Conservation (phyloP, 2,329 filamentous ascomycete species). For the Fusarium sp. region DNA sequence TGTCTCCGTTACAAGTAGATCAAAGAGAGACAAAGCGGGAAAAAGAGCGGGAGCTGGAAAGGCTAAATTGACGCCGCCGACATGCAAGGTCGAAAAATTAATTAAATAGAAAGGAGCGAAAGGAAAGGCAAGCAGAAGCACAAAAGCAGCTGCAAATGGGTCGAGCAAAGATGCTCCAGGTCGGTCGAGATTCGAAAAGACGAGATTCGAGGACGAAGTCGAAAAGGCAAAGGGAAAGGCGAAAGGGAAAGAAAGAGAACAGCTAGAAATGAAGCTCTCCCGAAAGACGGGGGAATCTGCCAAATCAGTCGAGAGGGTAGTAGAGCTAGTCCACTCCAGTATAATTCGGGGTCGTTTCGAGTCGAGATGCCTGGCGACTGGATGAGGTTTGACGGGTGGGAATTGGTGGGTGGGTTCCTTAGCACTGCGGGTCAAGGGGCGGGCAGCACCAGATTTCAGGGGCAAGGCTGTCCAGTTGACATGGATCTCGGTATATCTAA, state of each 20-base stretch:
- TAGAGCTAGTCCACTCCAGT: conserved; percentile 25
- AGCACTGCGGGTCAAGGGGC: conserved; percentile 34
- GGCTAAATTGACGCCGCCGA: neutral
- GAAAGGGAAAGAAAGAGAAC: conserved; percentile 17
- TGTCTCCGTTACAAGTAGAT: conserved; percentile 40
- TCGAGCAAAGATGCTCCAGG: conserved; percentile 9
- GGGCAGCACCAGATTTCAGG: conserved; percentile 39
- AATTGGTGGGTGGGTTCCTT: conserved; percentile 22
- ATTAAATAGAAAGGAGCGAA: conserved; percentile 21
- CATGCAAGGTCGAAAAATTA: conserved; percentile 7
- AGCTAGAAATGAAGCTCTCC: conserved; percentile 23
- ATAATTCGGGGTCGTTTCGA: conserved; percentile 37
- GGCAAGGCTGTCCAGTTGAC: conserved; percentile 29
- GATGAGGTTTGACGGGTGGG: conserved; percentile 11
- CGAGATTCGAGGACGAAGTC: neutral
- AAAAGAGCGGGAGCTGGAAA: conserved; percentile 2
- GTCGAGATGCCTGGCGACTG: conserved; percentile 7
- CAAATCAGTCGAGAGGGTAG: conserved; percentile 25
- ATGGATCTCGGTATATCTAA: conserved; percentile 16
- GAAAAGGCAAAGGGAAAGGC: conserved; percentile 2
- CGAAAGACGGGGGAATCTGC: conserved; percentile 35
- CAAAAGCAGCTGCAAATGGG: conserved; percentile 7
- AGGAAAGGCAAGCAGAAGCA: conserved; percentile 16
- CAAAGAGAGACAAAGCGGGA: conserved; percentile 6
- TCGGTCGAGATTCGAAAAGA: neutral